phyloP scores from a whole-genome alignment of 129 eudicot genomes.

The Centella asiatica region DNA sequence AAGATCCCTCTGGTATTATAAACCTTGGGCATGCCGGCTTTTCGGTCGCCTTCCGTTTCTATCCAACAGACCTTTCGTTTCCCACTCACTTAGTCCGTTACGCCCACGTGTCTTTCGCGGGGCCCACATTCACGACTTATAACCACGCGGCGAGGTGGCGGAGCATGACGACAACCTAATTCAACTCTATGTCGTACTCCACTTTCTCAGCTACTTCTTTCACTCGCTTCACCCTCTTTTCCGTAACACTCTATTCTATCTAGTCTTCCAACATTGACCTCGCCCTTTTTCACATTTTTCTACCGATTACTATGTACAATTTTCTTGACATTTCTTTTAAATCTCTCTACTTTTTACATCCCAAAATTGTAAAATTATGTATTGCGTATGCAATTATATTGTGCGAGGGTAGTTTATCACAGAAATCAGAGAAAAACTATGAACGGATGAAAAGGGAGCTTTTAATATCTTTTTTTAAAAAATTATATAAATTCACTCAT shows the following conservation, averaged over 20 bases:
- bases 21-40: conserved; percentile 12
- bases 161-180: background rate
- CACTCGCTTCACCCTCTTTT: background rate
- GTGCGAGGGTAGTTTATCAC: too few species aligned
- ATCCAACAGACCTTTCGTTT: background rate
- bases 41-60: background rate
- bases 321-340: too few species aligned
- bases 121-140: background rate
- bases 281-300: too few species aligned
- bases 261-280: too few species aligned
- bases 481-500: too few species aligned
- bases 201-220: background rate
- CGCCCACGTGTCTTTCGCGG: background rate
- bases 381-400: too few species aligned
- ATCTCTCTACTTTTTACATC: too few species aligned
- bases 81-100: background rate
- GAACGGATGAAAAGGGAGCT: too few species aligned
- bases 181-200: background rate
- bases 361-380: too few species aligned
- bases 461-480: too few species aligned
- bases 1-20: background rate
- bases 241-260: background rate
- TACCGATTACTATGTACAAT: too few species aligned
- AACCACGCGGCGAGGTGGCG: background rate
- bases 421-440: too few species aligned